Evolutionary conservation across 371 early-diverging fungal species (phyloP).

Genomic region (Mucor indicus): DNA sequence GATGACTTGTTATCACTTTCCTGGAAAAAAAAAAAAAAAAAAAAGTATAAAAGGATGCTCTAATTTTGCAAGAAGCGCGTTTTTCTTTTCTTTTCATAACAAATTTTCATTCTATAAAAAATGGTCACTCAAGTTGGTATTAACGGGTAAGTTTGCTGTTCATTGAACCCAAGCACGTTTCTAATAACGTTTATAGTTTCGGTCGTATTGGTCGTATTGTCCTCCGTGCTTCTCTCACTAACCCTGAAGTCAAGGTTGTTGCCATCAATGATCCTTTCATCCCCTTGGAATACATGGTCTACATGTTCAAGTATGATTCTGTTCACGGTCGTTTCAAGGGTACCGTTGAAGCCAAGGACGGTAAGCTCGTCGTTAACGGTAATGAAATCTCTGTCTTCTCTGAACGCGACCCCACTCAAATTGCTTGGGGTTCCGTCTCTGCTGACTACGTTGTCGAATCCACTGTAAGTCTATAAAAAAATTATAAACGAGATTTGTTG

Average conservation of each 20-base stretch:
- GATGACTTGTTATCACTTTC: no score
- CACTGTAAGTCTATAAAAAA: conserved; percentile 14
- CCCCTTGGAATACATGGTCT: conserved; percentile 94
- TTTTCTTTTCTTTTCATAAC: conserved; percentile 5
- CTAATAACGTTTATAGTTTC: conserved; percentile 51
- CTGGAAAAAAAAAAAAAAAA: no score
- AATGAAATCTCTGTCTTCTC: conserved; percentile 72
- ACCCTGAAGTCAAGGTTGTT: conserved; percentile 81
- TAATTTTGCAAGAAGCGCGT: conserved; percentile 3
- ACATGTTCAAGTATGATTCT: conserved; percentile 97
- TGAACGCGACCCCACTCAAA: conserved; percentile 77
- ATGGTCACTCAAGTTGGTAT: conserved; percentile 32
- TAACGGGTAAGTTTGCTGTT: conserved; percentile 20
- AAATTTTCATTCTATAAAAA: conserved; percentile 10
- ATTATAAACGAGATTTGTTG: conserved; percentile 16
- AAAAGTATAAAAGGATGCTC: no score
- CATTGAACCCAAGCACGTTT: background rate
- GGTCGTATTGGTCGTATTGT: conserved; percentile 99
- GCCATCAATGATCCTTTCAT: conserved; percentile 99
- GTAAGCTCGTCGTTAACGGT: conserved; percentile 88
- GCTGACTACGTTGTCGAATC: conserved; percentile 75
- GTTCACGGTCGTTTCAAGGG: conserved; percentile 95
- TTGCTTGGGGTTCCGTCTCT: conserved; percentile 88
- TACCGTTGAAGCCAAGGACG: conserved; percentile 72
- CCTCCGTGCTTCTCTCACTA: conserved; percentile 81